Conservation (phyloP, 345 rosid genomes). For the Citrus reticulata region DNA sequence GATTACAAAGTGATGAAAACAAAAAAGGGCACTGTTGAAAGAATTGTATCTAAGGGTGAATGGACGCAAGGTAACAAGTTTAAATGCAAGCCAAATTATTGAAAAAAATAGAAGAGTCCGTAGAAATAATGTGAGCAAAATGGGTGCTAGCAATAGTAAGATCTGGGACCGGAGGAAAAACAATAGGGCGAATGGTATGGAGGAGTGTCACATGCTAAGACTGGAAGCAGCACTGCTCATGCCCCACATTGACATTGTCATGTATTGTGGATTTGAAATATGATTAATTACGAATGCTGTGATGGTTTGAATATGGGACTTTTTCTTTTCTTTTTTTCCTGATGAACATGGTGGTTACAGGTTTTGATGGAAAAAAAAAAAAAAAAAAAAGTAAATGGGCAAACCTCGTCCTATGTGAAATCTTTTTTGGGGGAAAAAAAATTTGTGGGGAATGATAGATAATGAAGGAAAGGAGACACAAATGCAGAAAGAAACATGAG, state of each 20-base stretch:
- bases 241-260: background rate
- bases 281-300: constrained; percentile 3
- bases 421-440: too few relatives aligned
- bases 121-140: constrained; percentile 1
- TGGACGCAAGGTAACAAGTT: background rate
- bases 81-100: background rate
- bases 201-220: constrained; percentile 2
- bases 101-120: background rate
- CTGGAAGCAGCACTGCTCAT: background rate
- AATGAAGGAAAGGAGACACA: background rate
- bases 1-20: too few relatives aligned
- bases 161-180: background rate
- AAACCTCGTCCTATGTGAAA: background rate
- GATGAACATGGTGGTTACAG: background rate
- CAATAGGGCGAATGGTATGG: too few relatives aligned
- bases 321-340: background rate
- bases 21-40: background rate
- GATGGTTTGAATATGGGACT: background rate
- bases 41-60: background rate
- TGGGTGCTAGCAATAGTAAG: background rate
- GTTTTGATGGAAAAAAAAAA: background rate
- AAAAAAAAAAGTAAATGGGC: background rate
- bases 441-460: too few relatives aligned
- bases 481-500: background rate
- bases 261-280: background rate